phyloP scores from a whole-genome alignment of 805 yeast genomes.

The Candida vartiovaarae region DNA sequence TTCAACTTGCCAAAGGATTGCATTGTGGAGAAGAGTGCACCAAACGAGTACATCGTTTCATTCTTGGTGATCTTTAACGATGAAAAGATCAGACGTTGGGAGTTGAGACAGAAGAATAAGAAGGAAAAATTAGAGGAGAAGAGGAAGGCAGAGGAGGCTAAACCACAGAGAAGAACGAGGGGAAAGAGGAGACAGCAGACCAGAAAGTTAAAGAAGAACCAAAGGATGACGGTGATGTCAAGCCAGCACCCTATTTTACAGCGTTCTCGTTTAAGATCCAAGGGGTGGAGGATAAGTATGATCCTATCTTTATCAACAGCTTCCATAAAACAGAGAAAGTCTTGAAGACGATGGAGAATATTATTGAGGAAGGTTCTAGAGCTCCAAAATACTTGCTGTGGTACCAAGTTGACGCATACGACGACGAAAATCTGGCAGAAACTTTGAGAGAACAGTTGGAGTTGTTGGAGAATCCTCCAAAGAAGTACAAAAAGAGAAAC shows the following conservation, averaged over 20 bases:
- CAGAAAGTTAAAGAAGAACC: neutral
- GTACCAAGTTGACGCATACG: constrained; percentile 76
- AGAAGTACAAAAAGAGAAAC: constrained; percentile 27
- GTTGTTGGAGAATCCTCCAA: constrained; percentile 42
- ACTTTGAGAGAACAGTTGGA: constrained; percentile 49
- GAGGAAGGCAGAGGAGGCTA: constrained; percentile 10
- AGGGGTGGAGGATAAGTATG: constrained; percentile 58
- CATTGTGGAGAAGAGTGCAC: constrained; percentile 50
- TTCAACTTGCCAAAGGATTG: constrained; percentile 72
- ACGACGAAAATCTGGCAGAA: constrained; percentile 63
- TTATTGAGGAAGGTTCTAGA: constrained; percentile 53
- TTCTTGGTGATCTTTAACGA: constrained; percentile 26
- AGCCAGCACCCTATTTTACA: constrained; percentile 38
- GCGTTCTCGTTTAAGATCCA: constrained; percentile 60
- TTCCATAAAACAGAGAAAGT: constrained; percentile 52
- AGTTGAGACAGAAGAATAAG: constrained; percentile 12
- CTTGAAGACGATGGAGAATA: constrained; percentile 50
- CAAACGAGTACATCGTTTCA: constrained; percentile 30
- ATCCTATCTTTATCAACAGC: constrained; percentile 60
- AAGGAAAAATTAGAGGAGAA: constrained; percentile 22
- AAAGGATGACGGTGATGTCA: constrained; percentile 19
- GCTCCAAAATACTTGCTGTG: constrained; percentile 61
- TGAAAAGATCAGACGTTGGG: constrained; percentile 20
- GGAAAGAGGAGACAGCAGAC: constrained; percentile 8
- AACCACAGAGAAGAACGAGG: constrained; percentile 5